Conservation (phyloP, 2,329 filamentous ascomycete species). For the Calonectria pseudoturangicola region DNA sequence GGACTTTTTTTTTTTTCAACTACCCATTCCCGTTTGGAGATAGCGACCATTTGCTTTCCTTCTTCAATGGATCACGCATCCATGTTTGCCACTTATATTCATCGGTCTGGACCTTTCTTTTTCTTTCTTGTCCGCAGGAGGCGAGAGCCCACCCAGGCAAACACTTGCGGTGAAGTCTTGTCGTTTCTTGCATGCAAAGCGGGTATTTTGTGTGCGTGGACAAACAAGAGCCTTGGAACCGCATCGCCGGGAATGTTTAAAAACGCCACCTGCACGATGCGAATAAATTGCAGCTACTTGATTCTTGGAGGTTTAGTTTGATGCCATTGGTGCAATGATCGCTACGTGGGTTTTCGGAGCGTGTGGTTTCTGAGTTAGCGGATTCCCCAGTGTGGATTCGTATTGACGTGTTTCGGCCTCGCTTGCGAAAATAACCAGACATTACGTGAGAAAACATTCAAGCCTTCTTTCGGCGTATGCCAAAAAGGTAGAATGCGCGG, state of each 20-base stretch:
- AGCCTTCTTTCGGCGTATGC: no score
- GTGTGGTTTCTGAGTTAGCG: neutral
- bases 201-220: no score
- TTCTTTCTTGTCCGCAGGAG: neutral
- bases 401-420: no score
- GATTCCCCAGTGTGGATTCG: no score
- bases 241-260: neutral
- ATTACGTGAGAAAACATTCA: no score
- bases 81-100: neutral
- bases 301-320: neutral
- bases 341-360: neutral
- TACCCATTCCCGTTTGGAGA: neutral
- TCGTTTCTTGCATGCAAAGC: neutral
- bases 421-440: no score
- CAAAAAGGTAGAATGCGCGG: no score
- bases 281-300: neutral
- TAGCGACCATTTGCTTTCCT: neutral
- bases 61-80: neutral
- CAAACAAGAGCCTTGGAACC: neutral
- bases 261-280: neutral
- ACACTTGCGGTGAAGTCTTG: neutral
- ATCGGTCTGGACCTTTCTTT: neutral
- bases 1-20: conserved; percentile 13
- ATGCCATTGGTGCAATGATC: no score
- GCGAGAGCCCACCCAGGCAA: neutral